Evolutionary conservation across 2,329 filamentous ascomycete genomes (phyloP).

Genomic region (Ilyonectria mors-panacis): DNA sequence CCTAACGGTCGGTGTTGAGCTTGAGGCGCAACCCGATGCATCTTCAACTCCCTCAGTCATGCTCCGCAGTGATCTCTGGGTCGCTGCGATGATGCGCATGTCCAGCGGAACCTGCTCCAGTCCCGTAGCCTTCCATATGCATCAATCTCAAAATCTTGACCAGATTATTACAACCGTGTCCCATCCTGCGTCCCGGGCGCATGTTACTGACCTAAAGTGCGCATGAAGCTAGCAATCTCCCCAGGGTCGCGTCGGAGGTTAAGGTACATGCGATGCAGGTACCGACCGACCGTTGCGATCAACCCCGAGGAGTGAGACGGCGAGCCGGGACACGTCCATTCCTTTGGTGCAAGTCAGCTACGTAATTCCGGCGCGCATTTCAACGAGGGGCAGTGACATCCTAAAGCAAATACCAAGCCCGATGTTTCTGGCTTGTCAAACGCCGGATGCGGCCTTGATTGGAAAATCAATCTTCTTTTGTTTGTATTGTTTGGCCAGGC

Average conservation of each 20-base stretch:
- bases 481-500: slow-evolving; percentile 5
- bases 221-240: slow-evolving; percentile 34
- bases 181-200: slow-evolving; percentile 11
- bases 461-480: neutral
- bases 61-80: neutral
- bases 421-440: neutral
- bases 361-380: neutral
- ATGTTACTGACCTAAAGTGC: slow-evolving; percentile 11
- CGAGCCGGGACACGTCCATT: slow-evolving; percentile 5
- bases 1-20: neutral
- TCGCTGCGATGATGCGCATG: neutral
- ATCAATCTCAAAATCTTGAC: neutral
- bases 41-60: neutral
- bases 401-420: neutral
- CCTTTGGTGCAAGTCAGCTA: slow-evolving; percentile 6
- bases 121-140: neutral
- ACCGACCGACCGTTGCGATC: slow-evolving; percentile 11
- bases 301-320: slow-evolving; percentile 10
- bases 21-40: neutral
- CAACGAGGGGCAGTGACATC: slow-evolving; percentile 9
- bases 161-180: slow-evolving; percentile 17
- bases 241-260: slow-evolving; percentile 7
- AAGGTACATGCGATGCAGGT: slow-evolving; percentile 25
- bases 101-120: neutral
- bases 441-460: neutral